phyloP scores from a whole-genome alignment of 768 basidiomycete species.

The Termitomyces sp. region DNA sequence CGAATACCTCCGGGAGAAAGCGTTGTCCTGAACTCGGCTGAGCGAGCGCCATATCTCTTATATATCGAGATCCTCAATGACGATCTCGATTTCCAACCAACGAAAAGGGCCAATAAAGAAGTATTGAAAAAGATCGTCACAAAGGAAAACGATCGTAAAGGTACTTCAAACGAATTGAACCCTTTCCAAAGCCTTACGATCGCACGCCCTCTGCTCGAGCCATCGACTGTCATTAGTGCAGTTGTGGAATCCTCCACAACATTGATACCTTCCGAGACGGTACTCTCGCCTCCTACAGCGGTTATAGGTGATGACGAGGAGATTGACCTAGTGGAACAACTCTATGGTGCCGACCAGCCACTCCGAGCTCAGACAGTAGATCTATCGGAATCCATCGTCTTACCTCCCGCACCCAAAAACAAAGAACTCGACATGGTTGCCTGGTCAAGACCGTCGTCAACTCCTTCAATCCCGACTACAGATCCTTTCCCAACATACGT shows the following conservation, averaged over 20 bases:
- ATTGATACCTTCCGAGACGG: conserved; percentile 17
- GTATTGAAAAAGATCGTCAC: conserved; percentile 71
- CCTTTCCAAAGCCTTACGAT: conserved; percentile 31
- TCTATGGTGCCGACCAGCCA: conserved; percentile 79
- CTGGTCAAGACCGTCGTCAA: conserved; percentile 64
- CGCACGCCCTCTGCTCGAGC: conserved; percentile 17
- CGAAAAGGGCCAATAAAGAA: conserved; percentile 80
- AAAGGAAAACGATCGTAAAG: conserved; percentile 60
- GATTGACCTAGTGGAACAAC: conserved; percentile 94
- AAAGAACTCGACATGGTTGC: conserved; percentile 82
- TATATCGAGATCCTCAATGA: conserved; percentile 87
- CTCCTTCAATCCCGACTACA: conserved; percentile 31
- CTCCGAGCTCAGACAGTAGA: conserved; percentile 70
- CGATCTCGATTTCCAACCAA: conserved; percentile 91
- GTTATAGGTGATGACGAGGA: conserved; percentile 66
- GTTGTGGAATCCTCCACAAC: conserved; percentile 25
- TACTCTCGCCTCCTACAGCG: conserved; percentile 19
- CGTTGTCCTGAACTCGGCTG: conserved; percentile 96
- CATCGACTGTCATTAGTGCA: conserved; percentile 20
- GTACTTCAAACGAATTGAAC: conserved; percentile 54
- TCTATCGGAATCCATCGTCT: conserved; percentile 78
- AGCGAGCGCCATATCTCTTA: conserved; percentile 90
- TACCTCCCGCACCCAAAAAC: conserved; percentile 83
- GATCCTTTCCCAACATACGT: conserved; percentile 17
- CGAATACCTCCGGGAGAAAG: conserved; percentile 97